phyloP scores from a whole-genome alignment of 768 basidiomycete species.

The Tephrocybe sp. region DNA sequence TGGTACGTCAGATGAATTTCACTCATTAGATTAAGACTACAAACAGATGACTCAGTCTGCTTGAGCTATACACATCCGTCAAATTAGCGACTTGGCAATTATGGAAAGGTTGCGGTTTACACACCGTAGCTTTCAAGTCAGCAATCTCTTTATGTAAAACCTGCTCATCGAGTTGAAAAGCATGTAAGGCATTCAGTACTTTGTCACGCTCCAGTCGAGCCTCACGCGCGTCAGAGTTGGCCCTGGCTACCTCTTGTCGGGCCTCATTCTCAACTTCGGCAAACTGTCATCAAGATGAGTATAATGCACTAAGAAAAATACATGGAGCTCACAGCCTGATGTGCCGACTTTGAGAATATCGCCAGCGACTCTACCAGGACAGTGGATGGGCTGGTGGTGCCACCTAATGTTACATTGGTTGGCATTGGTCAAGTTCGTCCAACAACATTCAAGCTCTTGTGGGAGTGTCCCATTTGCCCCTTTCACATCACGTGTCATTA shows the following conservation, averaged over 20 bases:
- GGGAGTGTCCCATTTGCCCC: too few species aligned
- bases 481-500: conserved; percentile 12
- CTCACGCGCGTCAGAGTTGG: conserved; percentile 43
- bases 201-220: conserved; percentile 50
- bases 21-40: conserved; percentile 14
- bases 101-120: conserved; percentile 24
- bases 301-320: background rate
- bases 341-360: conserved; percentile 21
- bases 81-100: conserved; percentile 12
- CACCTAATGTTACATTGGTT: conserved; percentile 1
- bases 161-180: conserved; percentile 43
- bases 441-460: background rate
- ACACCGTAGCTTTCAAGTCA: conserved; percentile 44
- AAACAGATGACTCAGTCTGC: conserved; percentile 58
- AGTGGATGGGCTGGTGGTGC: conserved; percentile 16
- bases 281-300: conserved; percentile 36
- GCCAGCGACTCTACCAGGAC: conserved; percentile 24
- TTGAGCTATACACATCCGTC: conserved; percentile 39
- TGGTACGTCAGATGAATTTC: background rate
- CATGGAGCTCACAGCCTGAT: conserved; percentile 21
- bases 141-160: conserved; percentile 46
- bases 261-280: conserved; percentile 56
- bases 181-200: conserved; percentile 44
- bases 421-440: conserved; percentile 6
- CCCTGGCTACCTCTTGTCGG: conserved; percentile 51